Evolutionary conservation across 495 filamentous ascomycete genomes (phyloP).

Genomic region (Stereocaulon alpinum): DNA sequence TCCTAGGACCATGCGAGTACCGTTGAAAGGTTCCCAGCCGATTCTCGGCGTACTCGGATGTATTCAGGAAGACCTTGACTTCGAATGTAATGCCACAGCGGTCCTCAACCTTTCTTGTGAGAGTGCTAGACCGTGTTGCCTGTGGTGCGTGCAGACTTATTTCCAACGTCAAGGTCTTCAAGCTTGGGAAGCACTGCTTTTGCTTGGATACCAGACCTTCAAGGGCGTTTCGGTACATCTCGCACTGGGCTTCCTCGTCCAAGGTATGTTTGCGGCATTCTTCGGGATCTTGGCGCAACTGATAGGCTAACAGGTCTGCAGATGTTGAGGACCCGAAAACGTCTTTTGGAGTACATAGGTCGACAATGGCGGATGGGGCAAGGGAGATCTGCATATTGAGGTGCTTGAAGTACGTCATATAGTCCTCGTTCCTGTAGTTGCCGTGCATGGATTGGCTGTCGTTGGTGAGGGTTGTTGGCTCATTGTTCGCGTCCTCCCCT

Average conservation of each 20-base stretch:
- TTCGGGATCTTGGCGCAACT: background rate
- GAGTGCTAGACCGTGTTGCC: background rate
- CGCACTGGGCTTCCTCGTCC: background rate
- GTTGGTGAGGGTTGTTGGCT: background rate
- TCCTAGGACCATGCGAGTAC: background rate
- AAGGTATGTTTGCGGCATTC: background rate
- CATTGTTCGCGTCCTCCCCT: background rate
- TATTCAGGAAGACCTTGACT: conserved; percentile 1
- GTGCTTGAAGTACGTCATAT: conserved; percentile 5
- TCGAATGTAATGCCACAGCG: conserved; percentile 5
- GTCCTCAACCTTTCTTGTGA: background rate
- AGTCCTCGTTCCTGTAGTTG: background rate
- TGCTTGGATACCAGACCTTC: background rate
- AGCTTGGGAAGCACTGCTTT: background rate
- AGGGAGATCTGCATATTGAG: conserved; percentile 3
- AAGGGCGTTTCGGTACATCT: background rate
- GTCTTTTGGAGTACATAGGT: background rate
- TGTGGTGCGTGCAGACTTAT: background rate
- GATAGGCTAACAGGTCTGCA: background rate
- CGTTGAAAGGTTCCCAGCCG: background rate
- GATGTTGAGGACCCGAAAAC: background rate
- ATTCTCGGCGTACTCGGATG: background rate
- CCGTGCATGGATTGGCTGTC: background rate
- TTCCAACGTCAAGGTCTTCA: background rate
- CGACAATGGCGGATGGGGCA: background rate